Percentiles rank a stretch among this genome's conserved stretches.
phyloP scores from a whole-genome alignment of 805 yeast genomes.

The Suhomyces pyralidae region DNA sequence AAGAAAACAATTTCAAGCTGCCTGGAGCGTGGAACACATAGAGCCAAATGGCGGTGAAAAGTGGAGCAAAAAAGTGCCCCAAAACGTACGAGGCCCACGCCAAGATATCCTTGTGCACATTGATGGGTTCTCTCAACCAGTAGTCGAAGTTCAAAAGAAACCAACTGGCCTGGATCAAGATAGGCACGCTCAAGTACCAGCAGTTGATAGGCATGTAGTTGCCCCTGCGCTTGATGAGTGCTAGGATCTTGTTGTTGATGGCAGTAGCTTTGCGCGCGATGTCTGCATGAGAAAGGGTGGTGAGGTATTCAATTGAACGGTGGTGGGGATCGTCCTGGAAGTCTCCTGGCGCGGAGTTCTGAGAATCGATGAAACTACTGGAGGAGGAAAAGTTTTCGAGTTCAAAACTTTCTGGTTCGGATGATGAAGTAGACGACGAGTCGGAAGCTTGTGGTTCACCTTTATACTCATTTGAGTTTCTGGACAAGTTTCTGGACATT shows the following conservation, averaged over 20 bases:
- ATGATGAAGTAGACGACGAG: neutral
- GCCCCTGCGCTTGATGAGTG: neutral
- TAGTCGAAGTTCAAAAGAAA: constrained; percentile 47
- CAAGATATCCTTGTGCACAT: constrained; percentile 46
- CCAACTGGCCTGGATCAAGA: constrained; percentile 47
- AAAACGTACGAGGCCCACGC: constrained; percentile 66
- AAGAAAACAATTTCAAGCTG: constrained; percentile 49
- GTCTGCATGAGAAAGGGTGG: neutral
- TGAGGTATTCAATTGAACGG: constrained; percentile 6
- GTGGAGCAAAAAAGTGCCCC: constrained; percentile 59
- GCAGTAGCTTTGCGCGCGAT: constrained; percentile 4
- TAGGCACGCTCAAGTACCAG: constrained; percentile 30
- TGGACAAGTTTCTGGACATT: neutral
- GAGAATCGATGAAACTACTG: neutral
- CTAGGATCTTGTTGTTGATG: constrained; percentile 2
- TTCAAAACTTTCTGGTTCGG: constrained; percentile 1
- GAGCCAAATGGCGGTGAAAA: constrained; percentile 58
- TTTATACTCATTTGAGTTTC: neutral
- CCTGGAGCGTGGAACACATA: constrained; percentile 70
- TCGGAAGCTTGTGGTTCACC: neutral
- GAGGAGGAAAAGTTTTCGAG: neutral
- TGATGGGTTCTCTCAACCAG: constrained; percentile 39
- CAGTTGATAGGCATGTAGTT: constrained; percentile 18
- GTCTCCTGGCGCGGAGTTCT: constrained; percentile 6
- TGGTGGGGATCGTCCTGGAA: constrained; percentile 10